These are phyloP conservation scores for Diaporthe nobilis DNA, from an alignment of 2,329 filamentous ascomycete species.

Conservation along the genomic window DNA sequence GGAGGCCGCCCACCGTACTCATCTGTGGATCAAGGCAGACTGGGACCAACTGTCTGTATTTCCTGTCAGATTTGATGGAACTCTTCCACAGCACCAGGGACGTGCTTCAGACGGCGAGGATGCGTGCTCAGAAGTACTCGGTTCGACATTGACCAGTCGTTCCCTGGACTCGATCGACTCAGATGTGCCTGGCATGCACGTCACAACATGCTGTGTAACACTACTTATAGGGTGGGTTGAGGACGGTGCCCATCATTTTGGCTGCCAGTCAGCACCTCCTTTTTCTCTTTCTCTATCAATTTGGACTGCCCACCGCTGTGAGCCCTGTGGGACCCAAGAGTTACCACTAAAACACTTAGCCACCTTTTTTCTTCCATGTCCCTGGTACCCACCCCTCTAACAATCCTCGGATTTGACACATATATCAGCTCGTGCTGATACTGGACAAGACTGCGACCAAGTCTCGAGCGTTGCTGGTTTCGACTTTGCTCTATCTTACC, in stretches of 20 bases:
- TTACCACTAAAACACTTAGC: not conserved
- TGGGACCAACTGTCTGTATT: not conserved
- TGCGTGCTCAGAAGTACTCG: not conserved
- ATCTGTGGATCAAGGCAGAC: not conserved
- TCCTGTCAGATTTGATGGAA: too few species aligned
- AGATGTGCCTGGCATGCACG: not conserved
- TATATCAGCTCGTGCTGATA: too few species aligned
- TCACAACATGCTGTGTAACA: constrained; percentile 3
- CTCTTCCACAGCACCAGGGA: not conserved
- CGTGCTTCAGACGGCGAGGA: not conserved
- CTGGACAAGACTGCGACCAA: not conserved
- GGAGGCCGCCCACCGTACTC: not conserved
- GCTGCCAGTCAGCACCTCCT: not conserved
- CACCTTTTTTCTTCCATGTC: not conserved
- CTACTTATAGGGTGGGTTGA: not conserved
- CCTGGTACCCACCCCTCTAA: too few species aligned
- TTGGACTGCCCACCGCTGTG: not conserved
- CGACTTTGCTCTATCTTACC: not conserved
- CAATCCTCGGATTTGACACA: too few species aligned
- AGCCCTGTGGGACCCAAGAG: not conserved
- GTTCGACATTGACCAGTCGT: not conserved
- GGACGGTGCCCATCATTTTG: not conserved
- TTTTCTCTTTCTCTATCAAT: not conserved
- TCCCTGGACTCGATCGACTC: not conserved
- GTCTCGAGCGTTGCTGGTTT: not conserved